Base-by-base conservation (phyloP, 306 rosid species). In the Elaeagnus macrophylla region DNA sequence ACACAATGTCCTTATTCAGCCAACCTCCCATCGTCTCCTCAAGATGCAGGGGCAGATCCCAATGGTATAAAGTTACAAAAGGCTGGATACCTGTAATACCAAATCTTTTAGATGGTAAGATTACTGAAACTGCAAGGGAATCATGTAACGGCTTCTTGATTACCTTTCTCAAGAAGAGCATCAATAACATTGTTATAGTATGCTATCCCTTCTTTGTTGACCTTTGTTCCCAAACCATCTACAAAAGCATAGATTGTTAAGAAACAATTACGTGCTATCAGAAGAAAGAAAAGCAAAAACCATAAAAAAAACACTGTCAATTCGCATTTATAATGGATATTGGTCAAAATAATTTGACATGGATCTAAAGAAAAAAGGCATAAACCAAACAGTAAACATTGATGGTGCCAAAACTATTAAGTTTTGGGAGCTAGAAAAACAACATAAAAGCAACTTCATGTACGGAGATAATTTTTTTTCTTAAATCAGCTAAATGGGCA, bases 31-130 rank as follows among this genome's bases (percentile, higher is more conserved):
- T 77, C 52, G 83, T 77, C 74, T 90, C 88, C 0, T 90, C 73
- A 67, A 90, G 97, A 81, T 86, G 83, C 81, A 77, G 75, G 1
- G 97, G 97, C 67, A 90, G 94, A 75, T 90, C 97, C 95, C 95
- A 90, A 74, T 90, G 97, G 60, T 86, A 90, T 74, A 90, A 62
- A 67, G 97, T 90, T 60, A 70, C 77, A 67, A 57, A 90, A 64
- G 97, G 97, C 67, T 79, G 75, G 67, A 90, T 80, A 56, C 97
- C 97, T 90, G 86, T 56, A 40, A 15, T 51, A 54, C 67, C 68
- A 51, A 61, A 66, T 53, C 37, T 52, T 51, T 69, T 70, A 45
- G 61, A 55, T 57, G 12, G 49, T 47, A 51, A 48, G 46, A 63
- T 32, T 59, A 49, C 16, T 17, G 54, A 47, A 58, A 63, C 35